A percentile compares a stretch with the other conserved stretches of the same genome.
Conservation (phyloP, 2,329 filamentous ascomycete genomes). For the Aspergillus puulaauensis region DNA sequence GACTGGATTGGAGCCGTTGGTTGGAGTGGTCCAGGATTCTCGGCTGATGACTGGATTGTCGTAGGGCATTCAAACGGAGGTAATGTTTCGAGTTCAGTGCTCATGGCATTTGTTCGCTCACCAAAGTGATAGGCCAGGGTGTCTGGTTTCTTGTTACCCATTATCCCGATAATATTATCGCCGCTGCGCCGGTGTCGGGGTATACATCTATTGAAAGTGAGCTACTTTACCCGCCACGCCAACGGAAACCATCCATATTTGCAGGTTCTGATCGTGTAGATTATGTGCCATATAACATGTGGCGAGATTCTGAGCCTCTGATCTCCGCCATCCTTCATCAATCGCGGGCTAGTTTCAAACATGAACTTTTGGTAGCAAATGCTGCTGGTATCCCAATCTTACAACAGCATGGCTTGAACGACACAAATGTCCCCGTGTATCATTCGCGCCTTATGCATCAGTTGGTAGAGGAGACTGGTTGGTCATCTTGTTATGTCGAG, state of each 20-base stretch:
- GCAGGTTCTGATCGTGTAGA: slow-evolving; percentile 29
- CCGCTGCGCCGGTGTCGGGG: slow-evolving; percentile 57
- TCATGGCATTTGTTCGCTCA: background rate
- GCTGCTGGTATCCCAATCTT: slow-evolving; percentile 53
- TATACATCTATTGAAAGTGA: slow-evolving; percentile 57
- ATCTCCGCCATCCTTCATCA: slow-evolving; percentile 49
- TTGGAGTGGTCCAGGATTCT: slow-evolving; percentile 51
- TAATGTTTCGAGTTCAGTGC: slow-evolving; percentile 1
- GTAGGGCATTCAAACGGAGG: slow-evolving; percentile 61
- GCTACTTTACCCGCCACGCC: background rate
- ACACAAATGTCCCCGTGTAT: slow-evolving; percentile 60
- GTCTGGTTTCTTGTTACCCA: slow-evolving; percentile 59
- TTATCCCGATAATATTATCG: slow-evolving; percentile 56
- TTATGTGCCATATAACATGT: slow-evolving; percentile 59
- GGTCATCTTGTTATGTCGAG: slow-evolving; percentile 50
- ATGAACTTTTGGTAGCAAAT: slow-evolving; percentile 56
- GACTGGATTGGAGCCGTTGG: slow-evolving; percentile 49
- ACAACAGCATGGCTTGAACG: slow-evolving; percentile 56
- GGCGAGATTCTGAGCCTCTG: slow-evolving; percentile 55
- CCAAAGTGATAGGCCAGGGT: slow-evolving; percentile 47
- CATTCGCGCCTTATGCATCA: slow-evolving; percentile 57
- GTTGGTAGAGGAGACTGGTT: slow-evolving; percentile 45
- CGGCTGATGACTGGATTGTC: slow-evolving; percentile 52
- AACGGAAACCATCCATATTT: too few species aligned
- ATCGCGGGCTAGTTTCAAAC: slow-evolving; percentile 53